Percentiles rank a stretch among this genome's conserved stretches.
phyloP scores from a whole-genome alignment of 129 eudicot genomes.

The Flaveria bidentis region DNA sequence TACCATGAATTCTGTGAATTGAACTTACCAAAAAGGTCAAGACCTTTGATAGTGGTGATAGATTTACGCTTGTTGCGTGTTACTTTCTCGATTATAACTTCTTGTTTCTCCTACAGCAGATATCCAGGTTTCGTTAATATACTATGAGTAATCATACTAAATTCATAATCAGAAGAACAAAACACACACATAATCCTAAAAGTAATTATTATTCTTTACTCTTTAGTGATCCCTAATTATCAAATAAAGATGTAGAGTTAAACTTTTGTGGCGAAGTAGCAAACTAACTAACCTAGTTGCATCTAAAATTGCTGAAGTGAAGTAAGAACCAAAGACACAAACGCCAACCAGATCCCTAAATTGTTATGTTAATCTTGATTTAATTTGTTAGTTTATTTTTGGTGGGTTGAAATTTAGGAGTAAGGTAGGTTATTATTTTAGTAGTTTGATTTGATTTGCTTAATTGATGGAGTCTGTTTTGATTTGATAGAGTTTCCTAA shows the following conservation, averaged over 20 bases:
- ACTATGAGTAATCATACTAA: not conserved
- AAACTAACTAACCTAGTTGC: not conserved
- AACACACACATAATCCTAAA: not conserved
- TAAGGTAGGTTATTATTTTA: no score
- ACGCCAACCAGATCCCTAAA: not conserved
- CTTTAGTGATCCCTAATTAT: not conserved
- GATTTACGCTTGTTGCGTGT: constrained; percentile 88
- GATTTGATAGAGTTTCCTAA: no score
- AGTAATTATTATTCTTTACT: not conserved
- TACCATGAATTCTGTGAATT: not conserved
- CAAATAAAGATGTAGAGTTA: not conserved
- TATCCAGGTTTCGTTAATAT: constrained; percentile 15
- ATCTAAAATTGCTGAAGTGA: not conserved
- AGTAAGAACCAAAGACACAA: not conserved
- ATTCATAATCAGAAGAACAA: not conserved
- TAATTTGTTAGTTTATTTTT: no score
- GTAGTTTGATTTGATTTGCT: no score
- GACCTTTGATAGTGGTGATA: constrained; percentile 86
- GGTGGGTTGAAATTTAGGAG: no score
- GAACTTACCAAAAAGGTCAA: constrained; percentile 78
- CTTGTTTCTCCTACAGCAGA: constrained; percentile 66
- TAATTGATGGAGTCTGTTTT: no score
- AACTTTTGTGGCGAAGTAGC: not conserved
- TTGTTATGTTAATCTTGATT: no score
- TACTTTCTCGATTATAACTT: constrained; percentile 88